phyloP scores from a whole-genome alignment of 1,284 basidiomycete species.

The Entoloma clypeatum region DNA sequence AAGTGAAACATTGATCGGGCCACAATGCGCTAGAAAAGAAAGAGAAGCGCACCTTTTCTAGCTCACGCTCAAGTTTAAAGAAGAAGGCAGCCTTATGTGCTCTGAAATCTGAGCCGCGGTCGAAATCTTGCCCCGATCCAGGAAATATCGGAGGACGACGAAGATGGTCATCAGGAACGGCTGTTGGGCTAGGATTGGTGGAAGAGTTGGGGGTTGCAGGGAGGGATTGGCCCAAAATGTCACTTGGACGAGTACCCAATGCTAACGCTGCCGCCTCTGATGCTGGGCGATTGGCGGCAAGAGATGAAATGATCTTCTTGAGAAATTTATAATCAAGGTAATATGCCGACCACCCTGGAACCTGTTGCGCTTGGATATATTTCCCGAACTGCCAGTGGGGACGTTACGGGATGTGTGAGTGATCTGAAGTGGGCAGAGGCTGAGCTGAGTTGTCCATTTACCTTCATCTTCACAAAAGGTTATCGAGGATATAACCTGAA shows the following conservation, averaged over 20 bases:
- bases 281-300: conserved; percentile 85
- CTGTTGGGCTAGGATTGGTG: conserved; percentile 22
- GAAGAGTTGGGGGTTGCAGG: conserved; percentile 20
- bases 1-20: conserved; percentile 10
- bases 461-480: conserved; percentile 36
- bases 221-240: conserved; percentile 39
- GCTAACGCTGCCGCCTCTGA: conserved; percentile 88
- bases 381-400: conserved; percentile 89
- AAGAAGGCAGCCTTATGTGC: conserved; percentile 98
- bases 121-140: conserved; percentile 58
- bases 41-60: conserved; percentile 78
- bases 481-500: conserved; percentile 7
- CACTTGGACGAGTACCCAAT: conserved; percentile 73
- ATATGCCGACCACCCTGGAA: conserved; percentile 95
- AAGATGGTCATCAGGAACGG: conserved; percentile 34
- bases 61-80: conserved; percentile 96
- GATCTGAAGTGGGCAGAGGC: conserved; percentile 13
- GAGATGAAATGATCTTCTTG: conserved; percentile 99
- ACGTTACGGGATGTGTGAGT: conserved; percentile 11
- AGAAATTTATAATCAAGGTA: conserved; percentile 99
- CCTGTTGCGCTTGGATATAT: conserved; percentile 93
- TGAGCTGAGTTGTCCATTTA: conserved; percentile 18
- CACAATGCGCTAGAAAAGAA: neutral
- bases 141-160: conserved; percentile 56
- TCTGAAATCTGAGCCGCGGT: conserved; percentile 75